phyloP scores from a whole-genome alignment of 495 filamentous ascomycete species.

The Xylaria curta region DNA sequence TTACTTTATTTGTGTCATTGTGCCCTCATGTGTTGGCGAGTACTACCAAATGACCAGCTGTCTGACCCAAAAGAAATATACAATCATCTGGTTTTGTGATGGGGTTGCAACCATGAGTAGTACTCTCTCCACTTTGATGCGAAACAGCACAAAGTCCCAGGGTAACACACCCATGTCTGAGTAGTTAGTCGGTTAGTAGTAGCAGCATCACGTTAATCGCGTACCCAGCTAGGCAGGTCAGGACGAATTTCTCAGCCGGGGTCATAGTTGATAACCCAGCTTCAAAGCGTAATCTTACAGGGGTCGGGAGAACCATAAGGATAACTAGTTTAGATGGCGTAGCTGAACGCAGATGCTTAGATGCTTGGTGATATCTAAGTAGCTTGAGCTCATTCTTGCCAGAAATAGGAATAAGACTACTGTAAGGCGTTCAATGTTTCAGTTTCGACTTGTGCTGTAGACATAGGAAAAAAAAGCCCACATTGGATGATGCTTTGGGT shows the following conservation, averaged over 20 bases:
- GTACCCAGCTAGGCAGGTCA: too few species aligned
- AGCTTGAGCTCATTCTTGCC: not conserved
- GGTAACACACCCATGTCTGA: not conserved
- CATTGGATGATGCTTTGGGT: not conserved
- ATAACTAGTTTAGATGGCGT: not conserved
- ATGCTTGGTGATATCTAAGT: not conserved
- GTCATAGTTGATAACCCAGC: not conserved
- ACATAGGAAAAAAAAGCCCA: not conserved
- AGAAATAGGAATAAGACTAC: not conserved
- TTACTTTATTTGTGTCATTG: not conserved
- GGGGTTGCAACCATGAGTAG: conserved; percentile 3
- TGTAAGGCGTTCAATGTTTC: not conserved
- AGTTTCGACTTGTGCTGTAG: not conserved
- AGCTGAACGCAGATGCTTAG: not conserved
- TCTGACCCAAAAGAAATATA: conserved; percentile 5
- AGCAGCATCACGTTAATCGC: too few species aligned
- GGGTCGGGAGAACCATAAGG: not conserved
- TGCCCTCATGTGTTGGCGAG: not conserved
- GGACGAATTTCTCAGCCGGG: too few species aligned
- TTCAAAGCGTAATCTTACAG: not conserved
- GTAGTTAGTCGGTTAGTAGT: not conserved
- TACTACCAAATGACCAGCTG: conserved; percentile 8
- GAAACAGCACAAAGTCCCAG: not conserved
- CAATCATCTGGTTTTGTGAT: not conserved
- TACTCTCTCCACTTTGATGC: not conserved